Conservation (phyloP, 768 basidiomycete genomes). For the Amanita molliuscula region DNA sequence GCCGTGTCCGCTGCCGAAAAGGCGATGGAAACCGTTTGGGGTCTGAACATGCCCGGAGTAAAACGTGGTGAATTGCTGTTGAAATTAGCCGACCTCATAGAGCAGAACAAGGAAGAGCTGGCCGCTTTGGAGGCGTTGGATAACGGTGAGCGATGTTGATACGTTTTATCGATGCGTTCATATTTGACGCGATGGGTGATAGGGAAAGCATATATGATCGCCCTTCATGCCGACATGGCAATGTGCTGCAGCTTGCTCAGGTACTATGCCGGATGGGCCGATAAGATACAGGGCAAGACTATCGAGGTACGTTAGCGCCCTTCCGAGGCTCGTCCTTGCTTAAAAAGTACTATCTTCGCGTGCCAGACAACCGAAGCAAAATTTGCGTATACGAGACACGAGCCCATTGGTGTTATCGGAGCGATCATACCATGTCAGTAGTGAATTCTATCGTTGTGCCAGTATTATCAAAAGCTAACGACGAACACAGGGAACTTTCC, state of each 20-base stretch:
- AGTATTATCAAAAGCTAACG: slow-evolving; percentile 20
- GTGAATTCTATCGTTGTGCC: neutral
- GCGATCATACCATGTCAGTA: slow-evolving; percentile 44
- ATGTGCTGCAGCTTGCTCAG: slow-evolving; percentile 39
- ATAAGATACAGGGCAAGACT: slow-evolving; percentile 70
- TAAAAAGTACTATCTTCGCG: neutral
- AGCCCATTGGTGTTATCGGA: slow-evolving; percentile 45
- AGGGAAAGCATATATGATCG: slow-evolving; percentile 37
- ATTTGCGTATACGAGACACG: slow-evolving; percentile 42
- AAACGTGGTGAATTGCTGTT: slow-evolving; percentile 44
- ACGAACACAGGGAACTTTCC: slow-evolving; percentile 52
- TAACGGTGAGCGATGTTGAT: slow-evolving; percentile 30
- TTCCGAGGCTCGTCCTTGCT: neutral
- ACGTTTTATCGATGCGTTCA: neutral
- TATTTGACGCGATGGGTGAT: neutral
- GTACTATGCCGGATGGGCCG: slow-evolving; percentile 88
- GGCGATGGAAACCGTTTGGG: slow-evolving; percentile 55
- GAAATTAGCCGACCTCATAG: slow-evolving; percentile 58
- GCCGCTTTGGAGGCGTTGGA: slow-evolving; percentile 69
- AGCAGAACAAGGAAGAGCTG: slow-evolving; percentile 49
- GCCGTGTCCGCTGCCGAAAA: slow-evolving; percentile 62
- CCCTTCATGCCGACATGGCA: slow-evolving; percentile 40
- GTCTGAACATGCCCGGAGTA: slow-evolving; percentile 43
- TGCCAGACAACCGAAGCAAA: neutral
- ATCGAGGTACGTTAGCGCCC: slow-evolving; percentile 38